phyloP scores from a whole-genome alignment of 805 yeast genomes.

The Yarrowia divulgata region DNA sequence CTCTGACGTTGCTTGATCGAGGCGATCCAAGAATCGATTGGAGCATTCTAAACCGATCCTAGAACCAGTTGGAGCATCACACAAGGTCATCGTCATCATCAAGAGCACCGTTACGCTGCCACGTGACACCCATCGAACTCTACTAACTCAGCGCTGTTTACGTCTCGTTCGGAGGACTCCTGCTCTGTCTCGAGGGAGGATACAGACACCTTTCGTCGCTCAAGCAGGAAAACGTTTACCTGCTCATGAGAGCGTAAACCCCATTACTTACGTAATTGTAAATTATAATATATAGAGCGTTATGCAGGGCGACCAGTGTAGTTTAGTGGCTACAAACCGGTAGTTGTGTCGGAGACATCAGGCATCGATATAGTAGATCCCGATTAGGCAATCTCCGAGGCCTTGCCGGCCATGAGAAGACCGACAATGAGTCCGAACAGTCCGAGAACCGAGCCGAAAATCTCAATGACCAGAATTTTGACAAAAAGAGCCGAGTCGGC shows the following conservation, averaged over 20 bases:
- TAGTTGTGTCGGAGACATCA: not conserved
- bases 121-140: not conserved
- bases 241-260: constrained; percentile 69
- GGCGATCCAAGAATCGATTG: no score
- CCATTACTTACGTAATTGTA: constrained; percentile 36
- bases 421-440: constrained; percentile 98
- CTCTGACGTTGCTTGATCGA: no score
- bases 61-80: no score
- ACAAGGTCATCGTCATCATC: no score
- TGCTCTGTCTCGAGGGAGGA: constrained; percentile 93
- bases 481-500: constrained; percentile 95
- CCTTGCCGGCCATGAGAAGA: constrained; percentile 94
- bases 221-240: constrained; percentile 92
- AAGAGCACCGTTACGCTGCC: no score
- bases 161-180: constrained; percentile 93
- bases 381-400: constrained; percentile 74
- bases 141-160: constrained; percentile 72
- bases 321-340: not conserved
- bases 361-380: not conserved
- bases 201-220: constrained; percentile 86
- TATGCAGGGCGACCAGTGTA: constrained; percentile 36
- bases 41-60: no score
- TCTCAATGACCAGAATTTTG: constrained; percentile 94
- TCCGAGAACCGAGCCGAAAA: constrained; percentile 95
- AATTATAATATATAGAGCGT: constrained; percentile 39